Percentiles rank a stretch among this genome's conserved stretches.
phyloP scores from a whole-genome alignment of 352 stramenopile genomes.

The Thraustochytrium striatum region DNA sequence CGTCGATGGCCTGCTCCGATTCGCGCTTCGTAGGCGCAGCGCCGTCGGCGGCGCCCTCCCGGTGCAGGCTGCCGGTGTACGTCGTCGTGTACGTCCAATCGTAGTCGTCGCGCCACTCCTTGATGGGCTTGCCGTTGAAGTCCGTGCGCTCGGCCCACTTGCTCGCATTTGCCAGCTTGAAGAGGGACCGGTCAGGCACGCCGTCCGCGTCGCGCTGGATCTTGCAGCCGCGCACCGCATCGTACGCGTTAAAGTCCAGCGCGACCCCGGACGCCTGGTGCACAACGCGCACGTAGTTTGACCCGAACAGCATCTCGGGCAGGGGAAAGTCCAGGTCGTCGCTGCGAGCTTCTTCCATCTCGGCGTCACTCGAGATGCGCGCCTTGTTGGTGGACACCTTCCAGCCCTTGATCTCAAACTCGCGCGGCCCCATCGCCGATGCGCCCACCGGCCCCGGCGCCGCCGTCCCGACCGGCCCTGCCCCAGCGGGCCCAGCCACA shows the following conservation, averaged over 20 bases:
- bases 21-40: too few species aligned
- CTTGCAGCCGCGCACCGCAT: constrained; percentile 43
- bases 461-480: not conserved
- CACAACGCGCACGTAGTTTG: constrained; percentile 39
- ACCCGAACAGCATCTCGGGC: constrained; percentile 47
- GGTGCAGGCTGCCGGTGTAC: constrained; percentile 10
- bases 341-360: constrained; percentile 18
- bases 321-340: constrained; percentile 43
- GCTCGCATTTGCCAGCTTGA: constrained; percentile 45
- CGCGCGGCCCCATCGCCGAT: not conserved
- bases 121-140: constrained; percentile 38
- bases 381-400: constrained; percentile 47
- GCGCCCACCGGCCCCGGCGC: not conserved
- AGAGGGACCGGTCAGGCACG: constrained; percentile 43
- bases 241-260: constrained; percentile 48
- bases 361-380: constrained; percentile 27
- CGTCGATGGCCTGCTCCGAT: constrained; percentile 53
- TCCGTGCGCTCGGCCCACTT: constrained; percentile 33
- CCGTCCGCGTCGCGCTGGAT: constrained; percentile 24
- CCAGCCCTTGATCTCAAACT: constrained; percentile 23
- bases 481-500: too few species aligned
- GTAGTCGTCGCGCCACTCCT: constrained; percentile 34
- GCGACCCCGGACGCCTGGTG: constrained; percentile 39
- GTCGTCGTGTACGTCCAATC: constrained; percentile 49
- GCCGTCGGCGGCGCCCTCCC: not conserved